phyloP scores from a whole-genome alignment of 78 protist species.

The Speleostelium caveatum region DNA sequence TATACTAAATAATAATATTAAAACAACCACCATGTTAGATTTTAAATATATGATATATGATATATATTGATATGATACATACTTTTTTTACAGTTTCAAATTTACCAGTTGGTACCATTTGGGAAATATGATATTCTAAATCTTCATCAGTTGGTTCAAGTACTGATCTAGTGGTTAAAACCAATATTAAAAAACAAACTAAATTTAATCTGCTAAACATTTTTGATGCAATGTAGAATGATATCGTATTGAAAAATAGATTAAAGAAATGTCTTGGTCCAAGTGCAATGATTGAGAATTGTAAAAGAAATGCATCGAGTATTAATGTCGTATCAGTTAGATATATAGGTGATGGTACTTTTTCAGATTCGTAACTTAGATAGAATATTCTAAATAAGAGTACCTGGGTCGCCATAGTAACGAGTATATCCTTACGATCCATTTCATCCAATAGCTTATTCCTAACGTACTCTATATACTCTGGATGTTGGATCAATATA shows the following conservation, averaged over 20 bases:
- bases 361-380: constrained; percentile 28
- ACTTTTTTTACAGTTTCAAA: neutral
- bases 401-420: constrained; percentile 22
- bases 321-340: constrained; percentile 45
- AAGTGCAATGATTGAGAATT: constrained; percentile 8
- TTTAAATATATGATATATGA: too few species aligned
- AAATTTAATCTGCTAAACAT: too few species aligned
- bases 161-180: neutral
- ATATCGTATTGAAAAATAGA: constrained; percentile 17
- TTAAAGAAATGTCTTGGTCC: constrained; percentile 40
- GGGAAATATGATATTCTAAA: neutral
- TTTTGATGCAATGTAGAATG: too few species aligned
- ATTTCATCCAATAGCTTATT: too few species aligned
- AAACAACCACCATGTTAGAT: too few species aligned
- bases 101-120: neutral
- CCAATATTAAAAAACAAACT: too few species aligned
- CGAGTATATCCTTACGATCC: neutral
- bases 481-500: too few species aligned
- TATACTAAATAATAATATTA: too few species aligned
- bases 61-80: too few species aligned
- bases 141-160: neutral
- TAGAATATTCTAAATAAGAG: constrained; percentile 45
- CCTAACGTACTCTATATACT: too few species aligned
- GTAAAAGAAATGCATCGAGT: constrained; percentile 24
- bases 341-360: neutral